Base-by-base conservation (phyloP, 768 basidiomycete species). In the Mycena floridula region DNA sequence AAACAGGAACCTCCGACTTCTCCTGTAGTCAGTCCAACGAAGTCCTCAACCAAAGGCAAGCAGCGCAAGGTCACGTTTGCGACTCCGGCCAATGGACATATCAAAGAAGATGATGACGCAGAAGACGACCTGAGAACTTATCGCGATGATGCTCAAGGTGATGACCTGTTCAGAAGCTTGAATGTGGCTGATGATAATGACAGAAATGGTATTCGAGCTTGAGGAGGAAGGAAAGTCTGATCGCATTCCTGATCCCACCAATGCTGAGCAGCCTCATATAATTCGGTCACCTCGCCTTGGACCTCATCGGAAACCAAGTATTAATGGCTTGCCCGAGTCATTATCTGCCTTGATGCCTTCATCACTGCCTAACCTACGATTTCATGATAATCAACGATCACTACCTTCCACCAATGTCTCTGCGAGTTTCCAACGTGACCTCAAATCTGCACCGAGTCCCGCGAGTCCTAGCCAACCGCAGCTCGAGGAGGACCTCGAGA, bases 41-140 rank as follows among this genome's bases (percentile, higher is more conserved):
- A n/a, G n/a, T 24, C 41, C 13, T 26, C 41, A 11, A n/a, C 44
- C 57, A 67, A 84, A 67, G 68, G 70, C 40, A 85, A 81, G 60
- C n/a, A n/a, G n/a, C 69, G 78, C 48, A 85, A 79, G 59, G 82
- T 89, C 24, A 85, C 82, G 7, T 89, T 89, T 53, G 76, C 83
- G 40, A 67, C 81, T 55, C 75, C 80, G 18, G 77, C 70, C 28
- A 70, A 74, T 9, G 63, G 70, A 21, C 66, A 72, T n/a, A 73
- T 73, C 48, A 66, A 72, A 22, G 62, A 71, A 45, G 54, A 39
- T 63, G 15, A 62, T 59, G 25, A 46, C 59, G 16, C 63, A 61
- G 45, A 54, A 57, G 60, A 59, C 32, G 63, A 59, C 38, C n/a
- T 13, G 15, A 30, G 62, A 65, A 44, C 59, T 55, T 20, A 55